These are phyloP conservation scores for Medicago lupulina DNA, from an alignment of 306 rosid genomes.

Conservation along the genomic window DNA sequence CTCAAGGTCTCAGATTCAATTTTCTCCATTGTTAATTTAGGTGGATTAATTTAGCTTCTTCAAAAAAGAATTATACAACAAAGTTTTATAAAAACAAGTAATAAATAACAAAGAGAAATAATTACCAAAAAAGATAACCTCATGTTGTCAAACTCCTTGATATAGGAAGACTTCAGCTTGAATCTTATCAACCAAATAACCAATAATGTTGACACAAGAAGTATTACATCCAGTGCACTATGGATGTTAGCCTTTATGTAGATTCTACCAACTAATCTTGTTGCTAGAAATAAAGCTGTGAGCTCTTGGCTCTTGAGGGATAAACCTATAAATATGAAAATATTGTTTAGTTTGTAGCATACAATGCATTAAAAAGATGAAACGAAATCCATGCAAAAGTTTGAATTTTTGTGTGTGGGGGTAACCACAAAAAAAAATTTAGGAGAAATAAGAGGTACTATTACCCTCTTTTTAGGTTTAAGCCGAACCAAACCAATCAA, in stretches of 20 bases:
- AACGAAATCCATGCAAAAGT: too few species aligned
- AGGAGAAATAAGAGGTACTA: too few species aligned
- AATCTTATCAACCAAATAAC: conserved; percentile 71
- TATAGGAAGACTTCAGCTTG: conserved; percentile 69
- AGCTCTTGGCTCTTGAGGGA: conserved; percentile 81
- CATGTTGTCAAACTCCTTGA: conserved; percentile 69
- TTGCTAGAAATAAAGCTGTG: conserved; percentile 61
- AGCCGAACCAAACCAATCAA: too few species aligned
- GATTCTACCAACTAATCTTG: conserved; percentile 54
- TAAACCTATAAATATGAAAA: conserved; percentile 55
- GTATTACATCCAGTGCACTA: conserved; percentile 54
- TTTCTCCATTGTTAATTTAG: too few species aligned
- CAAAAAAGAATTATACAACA: background rate
- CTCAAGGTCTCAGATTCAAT: too few species aligned
- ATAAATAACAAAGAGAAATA: background rate
- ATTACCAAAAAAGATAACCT: conserved; percentile 63
- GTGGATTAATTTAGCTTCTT: too few species aligned
- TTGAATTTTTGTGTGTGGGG: too few species aligned
- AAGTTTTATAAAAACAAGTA: too few species aligned
- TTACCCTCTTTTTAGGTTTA: too few species aligned
- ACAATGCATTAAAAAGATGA: background rate
- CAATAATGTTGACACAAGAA: conserved; percentile 58
- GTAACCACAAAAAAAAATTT: too few species aligned
- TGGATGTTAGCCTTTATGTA: conserved; percentile 52
- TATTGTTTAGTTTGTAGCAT: background rate